phyloP scores from a whole-genome alignment of 2,329 filamentous ascomycete genomes.

The Escovopsis weberi region DNA sequence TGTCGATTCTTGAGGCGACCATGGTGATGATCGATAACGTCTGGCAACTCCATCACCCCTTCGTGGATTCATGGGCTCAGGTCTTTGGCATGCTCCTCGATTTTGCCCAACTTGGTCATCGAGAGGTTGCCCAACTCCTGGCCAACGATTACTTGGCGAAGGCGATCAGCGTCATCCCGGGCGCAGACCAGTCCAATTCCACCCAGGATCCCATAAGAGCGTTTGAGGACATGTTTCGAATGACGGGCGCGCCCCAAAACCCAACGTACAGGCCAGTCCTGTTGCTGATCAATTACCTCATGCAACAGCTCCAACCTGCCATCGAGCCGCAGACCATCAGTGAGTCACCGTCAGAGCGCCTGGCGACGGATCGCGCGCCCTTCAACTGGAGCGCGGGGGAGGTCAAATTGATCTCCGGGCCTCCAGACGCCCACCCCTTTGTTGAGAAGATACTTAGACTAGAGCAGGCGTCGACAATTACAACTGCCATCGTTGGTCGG shows the following conservation, averaged over 20 bases:
- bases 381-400: constrained; percentile 34
- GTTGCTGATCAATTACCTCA: constrained; percentile 30
- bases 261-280: constrained; percentile 41
- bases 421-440: constrained; percentile 35
- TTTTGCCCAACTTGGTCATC: constrained; percentile 47
- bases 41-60: constrained; percentile 47
- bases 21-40: constrained; percentile 38
- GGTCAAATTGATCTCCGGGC: constrained; percentile 28
- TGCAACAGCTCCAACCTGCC: constrained; percentile 27
- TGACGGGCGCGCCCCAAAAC: constrained; percentile 30
- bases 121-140: constrained; percentile 44
- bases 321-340: constrained; percentile 21
- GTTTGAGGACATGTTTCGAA: constrained; percentile 35
- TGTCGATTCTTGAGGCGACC: constrained; percentile 21
- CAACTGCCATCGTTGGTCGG: constrained; percentile 40
- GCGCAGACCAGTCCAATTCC: constrained; percentile 36
- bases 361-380: constrained; percentile 17
- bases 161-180: constrained; percentile 43
- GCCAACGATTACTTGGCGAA: constrained; percentile 45
- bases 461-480: constrained; percentile 38
- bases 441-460: constrained; percentile 51
- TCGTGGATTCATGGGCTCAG: constrained; percentile 58
- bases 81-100: constrained; percentile 56
- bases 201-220: constrained; percentile 38
- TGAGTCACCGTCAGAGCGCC: constrained; percentile 25